These are phyloP conservation scores for Neonectria punicea DNA, from an alignment of 2,329 filamentous ascomycete species.

Conservation along the genomic window DNA sequence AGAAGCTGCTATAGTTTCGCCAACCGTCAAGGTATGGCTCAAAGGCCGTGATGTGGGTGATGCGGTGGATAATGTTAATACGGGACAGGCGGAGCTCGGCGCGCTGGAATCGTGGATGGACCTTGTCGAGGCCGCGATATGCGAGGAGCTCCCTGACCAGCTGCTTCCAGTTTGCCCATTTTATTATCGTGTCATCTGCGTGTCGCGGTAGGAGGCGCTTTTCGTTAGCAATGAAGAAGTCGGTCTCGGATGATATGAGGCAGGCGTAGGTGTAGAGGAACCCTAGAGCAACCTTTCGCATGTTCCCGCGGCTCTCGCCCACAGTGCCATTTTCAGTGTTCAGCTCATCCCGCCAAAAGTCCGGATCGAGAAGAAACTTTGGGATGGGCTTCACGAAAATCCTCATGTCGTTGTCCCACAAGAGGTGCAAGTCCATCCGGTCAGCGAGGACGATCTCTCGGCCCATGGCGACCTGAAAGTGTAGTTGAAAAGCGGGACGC, in stretches of 20 bases:
- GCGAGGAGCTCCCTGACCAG: constrained; percentile 46
- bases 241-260: constrained; percentile 48
- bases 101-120: constrained; percentile 52
- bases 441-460: too few relatives aligned
- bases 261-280: constrained; percentile 51
- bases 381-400: background rate
- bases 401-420: too few relatives aligned
- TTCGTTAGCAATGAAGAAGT: constrained; percentile 49
- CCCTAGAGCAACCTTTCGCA: background rate
- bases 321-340: too few relatives aligned
- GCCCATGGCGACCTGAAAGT: too few relatives aligned
- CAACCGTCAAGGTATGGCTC: background rate
- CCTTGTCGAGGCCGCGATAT: background rate
- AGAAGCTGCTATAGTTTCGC: background rate
- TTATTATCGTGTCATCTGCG: too few relatives aligned
- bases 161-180: constrained; percentile 48
- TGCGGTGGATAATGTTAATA: background rate
- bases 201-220: constrained; percentile 47
- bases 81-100: constrained; percentile 53
- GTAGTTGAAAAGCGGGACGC: too few relatives aligned
- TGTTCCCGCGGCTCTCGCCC: too few relatives aligned
- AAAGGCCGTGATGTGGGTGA: background rate
- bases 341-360: background rate
- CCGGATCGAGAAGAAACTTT: background rate
- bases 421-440: too few relatives aligned